Evolutionary conservation across 441 rosid species (phyloP).

Genomic region (Erysimum pusillum): DNA sequence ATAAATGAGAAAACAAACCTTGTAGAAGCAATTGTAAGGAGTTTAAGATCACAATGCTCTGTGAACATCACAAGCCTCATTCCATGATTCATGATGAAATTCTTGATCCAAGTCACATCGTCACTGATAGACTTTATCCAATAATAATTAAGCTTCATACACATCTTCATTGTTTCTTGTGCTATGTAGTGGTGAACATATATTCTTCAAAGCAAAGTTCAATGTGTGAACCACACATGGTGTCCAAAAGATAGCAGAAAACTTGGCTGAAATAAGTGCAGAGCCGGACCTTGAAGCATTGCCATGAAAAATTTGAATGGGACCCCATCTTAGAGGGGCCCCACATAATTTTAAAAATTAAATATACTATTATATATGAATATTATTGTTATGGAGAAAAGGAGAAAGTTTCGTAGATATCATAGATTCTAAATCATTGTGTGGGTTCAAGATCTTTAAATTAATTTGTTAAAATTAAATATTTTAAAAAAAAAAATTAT

Average conservation of each 20-base stretch:
- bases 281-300: no score
- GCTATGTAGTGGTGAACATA: not conserved
- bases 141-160: not conserved
- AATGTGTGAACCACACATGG: not conserved
- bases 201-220: not conserved
- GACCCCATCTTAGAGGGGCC: no score
- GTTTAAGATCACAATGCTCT: not conserved
- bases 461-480: no score
- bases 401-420: no score
- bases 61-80: conserved; percentile 8
- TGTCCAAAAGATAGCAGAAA: conserved; percentile 2
- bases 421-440: no score
- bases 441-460: no score
- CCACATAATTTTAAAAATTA: no score
- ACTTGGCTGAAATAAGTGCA: not conserved
- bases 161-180: conserved; percentile 10
- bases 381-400: no score
- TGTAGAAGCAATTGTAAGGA: conserved; percentile 12
- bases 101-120: not conserved
- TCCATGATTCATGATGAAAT: conserved; percentile 9
- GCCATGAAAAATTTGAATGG: no score
- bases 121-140: not conserved
- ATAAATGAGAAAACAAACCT: not conserved
- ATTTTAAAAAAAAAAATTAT: no score
- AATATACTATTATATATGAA: no score